Conservation (phyloP, 2,329 filamentous ascomycete genomes). For the Elsinoe australis region DNA sequence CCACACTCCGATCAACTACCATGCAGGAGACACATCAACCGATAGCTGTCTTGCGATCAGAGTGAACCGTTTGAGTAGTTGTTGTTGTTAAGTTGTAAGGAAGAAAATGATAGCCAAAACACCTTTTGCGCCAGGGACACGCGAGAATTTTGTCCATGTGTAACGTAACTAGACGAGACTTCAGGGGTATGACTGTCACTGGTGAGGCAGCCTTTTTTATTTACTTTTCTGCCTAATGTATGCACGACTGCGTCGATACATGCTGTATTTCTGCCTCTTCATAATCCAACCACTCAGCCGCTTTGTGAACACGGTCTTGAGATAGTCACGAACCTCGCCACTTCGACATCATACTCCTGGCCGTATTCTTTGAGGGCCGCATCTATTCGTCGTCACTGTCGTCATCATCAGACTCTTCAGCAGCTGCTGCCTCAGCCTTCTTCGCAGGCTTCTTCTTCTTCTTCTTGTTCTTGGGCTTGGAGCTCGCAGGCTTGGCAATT, state of each 20-base stretch:
- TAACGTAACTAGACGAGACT: background rate
- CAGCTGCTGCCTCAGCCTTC: conserved; percentile 39
- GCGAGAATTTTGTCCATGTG: background rate
- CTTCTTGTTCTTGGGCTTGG: conserved; percentile 83
- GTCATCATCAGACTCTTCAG: conserved; percentile 27
- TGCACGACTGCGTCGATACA: background rate
- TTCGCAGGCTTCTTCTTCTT: conserved; percentile 72
- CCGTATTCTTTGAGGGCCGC: background rate
- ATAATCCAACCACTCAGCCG: background rate
- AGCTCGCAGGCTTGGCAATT: conserved; percentile 52
- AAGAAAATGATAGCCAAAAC: no score
- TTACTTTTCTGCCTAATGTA: conserved; percentile 6
- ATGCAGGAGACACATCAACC: no score
- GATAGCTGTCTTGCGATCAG: no score
- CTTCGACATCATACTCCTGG: background rate
- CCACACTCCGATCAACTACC: no score
- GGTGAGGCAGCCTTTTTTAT: background rate
- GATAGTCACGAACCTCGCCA: background rate
- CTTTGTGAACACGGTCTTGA: no score
- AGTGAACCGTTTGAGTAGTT: no score
- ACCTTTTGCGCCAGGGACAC: no score
- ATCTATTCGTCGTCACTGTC: conserved; percentile 32
- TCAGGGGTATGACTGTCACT: conserved; percentile 4
- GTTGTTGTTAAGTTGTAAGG: no score
- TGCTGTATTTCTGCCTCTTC: background rate